Evolutionary conservation across 1,139 yeast genomes (phyloP), one percentile per base, ranked within the genome.

Genomic region (Yamadazyma triangularis): DNA sequence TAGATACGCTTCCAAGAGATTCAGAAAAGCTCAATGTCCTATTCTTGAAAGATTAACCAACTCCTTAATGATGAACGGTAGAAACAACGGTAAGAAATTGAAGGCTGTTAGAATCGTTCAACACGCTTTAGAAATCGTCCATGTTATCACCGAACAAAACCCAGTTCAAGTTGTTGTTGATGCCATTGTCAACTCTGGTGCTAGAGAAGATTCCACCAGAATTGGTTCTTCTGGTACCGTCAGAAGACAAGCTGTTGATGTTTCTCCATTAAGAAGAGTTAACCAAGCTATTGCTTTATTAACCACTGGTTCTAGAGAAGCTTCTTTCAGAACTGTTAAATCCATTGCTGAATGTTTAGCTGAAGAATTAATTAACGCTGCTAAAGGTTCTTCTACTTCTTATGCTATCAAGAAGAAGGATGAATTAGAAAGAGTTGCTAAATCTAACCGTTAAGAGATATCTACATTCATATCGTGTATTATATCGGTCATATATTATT

Each of bases 381-480:
- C 95, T 64, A 93, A 93, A 85, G 98, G 98, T 75, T 91, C 98
- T 62, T 89, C 98, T 58, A 93, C 96, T 73, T 93, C 98, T 66
- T 93, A 89, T 71, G 98, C 98, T 61, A 93, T 93, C 79, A 93
- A 93, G 93, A 93, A 93, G 97, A 93, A 93, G 95, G 98, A 93
- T 73, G 99, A 91, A 82, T 85, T 91, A 73, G 98, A 93, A 82
- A 95, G 98, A 85, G 98, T 91, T 73, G 98, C 98, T 71, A 91
- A 91, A 79, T 88, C 97, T 71, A 91, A 91, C 95, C 97, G 98
- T 87, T 91, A 91, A 84, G 58, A 44, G 43, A 44, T 36, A 29
- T 22, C n/a, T 36, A 31, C 33, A 33, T 33, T 26, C 31, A 31
- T 41, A 40, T 45, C 39, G 39, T 38, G 42, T 38, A 40, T 40